Conservation (phyloP, 371 early-diverging fungal genomes). For the Mortierella sp. region DNA sequence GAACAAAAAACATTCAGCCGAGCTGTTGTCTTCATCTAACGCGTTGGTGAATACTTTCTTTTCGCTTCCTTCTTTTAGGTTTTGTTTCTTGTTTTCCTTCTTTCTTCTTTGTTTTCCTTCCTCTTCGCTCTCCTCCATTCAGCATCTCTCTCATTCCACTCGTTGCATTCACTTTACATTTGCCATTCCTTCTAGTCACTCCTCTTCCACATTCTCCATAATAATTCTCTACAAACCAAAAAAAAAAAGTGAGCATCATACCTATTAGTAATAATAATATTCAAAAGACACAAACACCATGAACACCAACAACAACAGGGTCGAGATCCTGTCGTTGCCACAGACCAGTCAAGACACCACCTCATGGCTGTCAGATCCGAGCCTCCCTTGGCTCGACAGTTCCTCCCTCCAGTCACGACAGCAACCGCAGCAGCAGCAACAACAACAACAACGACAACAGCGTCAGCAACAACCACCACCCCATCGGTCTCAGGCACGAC, state of each 20-base stretch:
- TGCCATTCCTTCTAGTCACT: neutral
- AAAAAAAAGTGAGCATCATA: conserved; percentile 2
- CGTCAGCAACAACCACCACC: neutral
- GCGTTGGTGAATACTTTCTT: too few species aligned
- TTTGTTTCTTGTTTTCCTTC: neutral
- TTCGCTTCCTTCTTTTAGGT: neutral
- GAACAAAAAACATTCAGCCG: neutral
- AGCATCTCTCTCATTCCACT: neutral
- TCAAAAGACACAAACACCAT: neutral
- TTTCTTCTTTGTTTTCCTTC: neutral
- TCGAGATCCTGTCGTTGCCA: conserved; percentile 17
- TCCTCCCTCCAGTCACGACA: neutral
- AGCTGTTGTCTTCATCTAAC: neutral
- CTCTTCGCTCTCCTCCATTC: neutral
- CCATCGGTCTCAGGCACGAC: neutral
- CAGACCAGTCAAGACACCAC: neutral
- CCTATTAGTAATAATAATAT: neutral
- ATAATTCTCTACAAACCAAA: neutral
- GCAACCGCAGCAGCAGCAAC: neutral
- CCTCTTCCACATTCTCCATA: neutral
- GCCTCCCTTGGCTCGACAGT: neutral
- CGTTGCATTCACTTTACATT: neutral
- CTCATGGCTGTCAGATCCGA: conserved; percentile 25
- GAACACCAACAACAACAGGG: conserved; percentile 1
- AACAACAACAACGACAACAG: conserved; percentile 5